These are phyloP conservation scores for Alternaria dauci DNA, from an alignment of 2,329 filamentous ascomycete genomes.

Conservation along the genomic window DNA sequence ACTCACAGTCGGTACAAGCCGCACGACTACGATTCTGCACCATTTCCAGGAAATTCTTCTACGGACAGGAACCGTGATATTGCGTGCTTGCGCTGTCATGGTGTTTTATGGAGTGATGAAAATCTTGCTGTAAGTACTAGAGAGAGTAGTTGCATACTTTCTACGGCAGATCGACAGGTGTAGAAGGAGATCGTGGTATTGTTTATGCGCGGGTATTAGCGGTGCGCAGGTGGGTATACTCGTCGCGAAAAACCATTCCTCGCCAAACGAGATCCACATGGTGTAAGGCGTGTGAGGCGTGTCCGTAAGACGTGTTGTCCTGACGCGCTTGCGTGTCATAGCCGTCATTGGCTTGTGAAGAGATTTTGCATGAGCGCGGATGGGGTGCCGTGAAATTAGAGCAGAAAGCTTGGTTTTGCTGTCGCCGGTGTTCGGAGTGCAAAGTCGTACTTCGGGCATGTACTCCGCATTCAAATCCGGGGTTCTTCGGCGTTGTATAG, in stretches of 20 bases:
- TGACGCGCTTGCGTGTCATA: slow-evolving; percentile 9
- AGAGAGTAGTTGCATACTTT: not conserved
- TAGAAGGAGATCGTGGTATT: slow-evolving; percentile 7
- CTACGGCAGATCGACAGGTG: slow-evolving; percentile 8
- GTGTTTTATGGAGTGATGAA: not conserved
- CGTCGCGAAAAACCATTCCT: slow-evolving; percentile 1
- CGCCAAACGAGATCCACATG: slow-evolving; percentile 9
- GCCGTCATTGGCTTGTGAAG: not conserved
- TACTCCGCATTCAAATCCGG: not conserved
- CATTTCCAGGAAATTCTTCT: not conserved
- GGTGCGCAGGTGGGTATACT: slow-evolving; percentile 1
- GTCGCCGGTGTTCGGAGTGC: not conserved
- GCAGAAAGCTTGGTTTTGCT: not conserved
- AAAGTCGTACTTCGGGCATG: not conserved
- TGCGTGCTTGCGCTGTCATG: not conserved
- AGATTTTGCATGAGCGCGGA: slow-evolving; percentile 1
- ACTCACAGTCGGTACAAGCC: not conserved
- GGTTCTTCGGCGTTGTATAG: not conserved
- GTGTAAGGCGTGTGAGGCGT: slow-evolving; percentile 1
- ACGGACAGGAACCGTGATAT: not conserved
- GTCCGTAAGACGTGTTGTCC: not conserved
- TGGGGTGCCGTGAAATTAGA: not conserved
- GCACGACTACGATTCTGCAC: not conserved
- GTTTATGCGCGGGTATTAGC: slow-evolving; percentile 11
- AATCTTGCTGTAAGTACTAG: slow-evolving; percentile 1